Conservation (phyloP, 2,329 filamentous ascomycete genomes). For the Colletotrichum viniferum region DNA sequence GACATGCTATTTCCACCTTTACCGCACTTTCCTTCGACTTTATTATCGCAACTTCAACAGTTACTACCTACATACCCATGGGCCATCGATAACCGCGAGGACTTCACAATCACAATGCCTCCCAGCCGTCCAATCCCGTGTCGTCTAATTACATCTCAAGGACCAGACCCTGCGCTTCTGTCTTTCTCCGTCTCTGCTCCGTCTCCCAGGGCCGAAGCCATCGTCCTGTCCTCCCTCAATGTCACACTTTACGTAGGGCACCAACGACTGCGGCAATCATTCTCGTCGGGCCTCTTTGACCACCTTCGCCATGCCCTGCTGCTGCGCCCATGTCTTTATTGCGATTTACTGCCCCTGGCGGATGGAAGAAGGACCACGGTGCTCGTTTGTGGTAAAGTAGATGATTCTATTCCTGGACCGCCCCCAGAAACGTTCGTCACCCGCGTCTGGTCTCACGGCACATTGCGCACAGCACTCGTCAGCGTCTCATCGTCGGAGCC, state of each 20-base stretch:
- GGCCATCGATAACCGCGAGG: neutral
- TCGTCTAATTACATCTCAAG: neutral
- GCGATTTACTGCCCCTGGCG: neutral
- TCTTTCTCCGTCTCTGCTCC: neutral
- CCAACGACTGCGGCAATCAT: neutral
- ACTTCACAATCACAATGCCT: neutral
- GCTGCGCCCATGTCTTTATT: neutral
- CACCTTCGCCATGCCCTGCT: neutral
- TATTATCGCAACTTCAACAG: neutral
- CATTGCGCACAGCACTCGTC: neutral
- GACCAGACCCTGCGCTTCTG: neutral
- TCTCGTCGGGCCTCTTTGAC: neutral
- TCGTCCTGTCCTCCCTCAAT: neutral
- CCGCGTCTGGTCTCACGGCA: neutral
- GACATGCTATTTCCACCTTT: neutral
- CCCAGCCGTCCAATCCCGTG: neutral
- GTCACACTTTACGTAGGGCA: neutral
- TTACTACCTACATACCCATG: neutral
- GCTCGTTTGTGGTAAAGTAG: neutral
- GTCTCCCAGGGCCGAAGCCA: neutral
- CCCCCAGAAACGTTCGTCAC: neutral
- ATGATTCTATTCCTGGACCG: neutral
- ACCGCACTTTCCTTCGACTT: neutral
- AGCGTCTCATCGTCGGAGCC: constrained; percentile 12
- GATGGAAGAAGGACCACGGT: neutral